Evolutionary conservation across 2,329 filamentous ascomycete genomes (phyloP).

Genomic region (Colletotrichum sp.): DNA sequence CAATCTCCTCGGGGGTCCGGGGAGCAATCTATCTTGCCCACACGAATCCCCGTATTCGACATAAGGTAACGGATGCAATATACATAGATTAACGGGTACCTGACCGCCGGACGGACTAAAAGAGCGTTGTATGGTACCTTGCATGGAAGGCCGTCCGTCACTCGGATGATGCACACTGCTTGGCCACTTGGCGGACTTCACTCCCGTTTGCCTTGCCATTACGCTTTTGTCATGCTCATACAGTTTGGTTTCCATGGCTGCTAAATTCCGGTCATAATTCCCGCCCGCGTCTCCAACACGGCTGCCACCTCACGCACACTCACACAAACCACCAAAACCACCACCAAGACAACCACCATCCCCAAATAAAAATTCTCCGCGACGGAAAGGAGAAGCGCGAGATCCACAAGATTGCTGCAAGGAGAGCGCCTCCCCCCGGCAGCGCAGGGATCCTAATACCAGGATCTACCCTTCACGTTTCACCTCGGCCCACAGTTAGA

Average conservation of each 20-base stretch:
- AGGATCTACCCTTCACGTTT: conserved; percentile 13
- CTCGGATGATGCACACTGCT: neutral
- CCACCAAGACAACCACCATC: neutral
- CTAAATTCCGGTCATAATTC: neutral
- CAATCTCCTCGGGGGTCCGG: neutral
- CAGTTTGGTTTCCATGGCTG: neutral
- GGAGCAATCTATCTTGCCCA: conserved; percentile 3
- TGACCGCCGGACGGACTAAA: neutral
- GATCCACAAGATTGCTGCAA: conserved; percentile 22
- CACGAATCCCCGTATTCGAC: neutral
- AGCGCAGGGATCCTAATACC: neutral
- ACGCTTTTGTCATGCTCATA: neutral
- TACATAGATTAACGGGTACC: conserved; percentile 6
- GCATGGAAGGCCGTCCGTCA: neutral
- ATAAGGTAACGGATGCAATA: neutral
- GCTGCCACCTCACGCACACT: neutral
- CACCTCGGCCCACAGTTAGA: conserved; percentile 7
- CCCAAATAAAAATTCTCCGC: conserved; percentile 13
- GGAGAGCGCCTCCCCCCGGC: neutral
- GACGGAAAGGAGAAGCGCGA: conserved; percentile 17
- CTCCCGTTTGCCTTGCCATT: neutral
- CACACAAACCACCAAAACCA: neutral
- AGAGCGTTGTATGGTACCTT: neutral
- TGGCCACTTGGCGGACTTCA: neutral
- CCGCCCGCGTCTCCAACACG: neutral